These are phyloP conservation scores for Carex kokanica DNA, from an alignment of 176 grass and related monocot genomes.

Conservation along the genomic window DNA sequence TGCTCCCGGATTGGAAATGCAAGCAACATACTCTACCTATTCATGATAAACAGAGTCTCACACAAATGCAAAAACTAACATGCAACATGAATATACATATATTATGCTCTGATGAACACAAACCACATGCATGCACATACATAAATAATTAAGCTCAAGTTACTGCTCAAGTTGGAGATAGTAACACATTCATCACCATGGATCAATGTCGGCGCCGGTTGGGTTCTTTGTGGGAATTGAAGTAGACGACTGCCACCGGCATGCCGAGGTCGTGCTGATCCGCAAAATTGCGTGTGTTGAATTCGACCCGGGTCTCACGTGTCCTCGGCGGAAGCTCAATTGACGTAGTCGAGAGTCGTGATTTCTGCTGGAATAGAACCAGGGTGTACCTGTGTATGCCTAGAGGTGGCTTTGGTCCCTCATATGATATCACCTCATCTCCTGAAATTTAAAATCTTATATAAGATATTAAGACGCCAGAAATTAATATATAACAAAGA, in stretches of 20 bases:
- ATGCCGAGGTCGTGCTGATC: slow-evolving; percentile 53
- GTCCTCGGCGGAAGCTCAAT: neutral
- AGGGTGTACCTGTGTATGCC: slow-evolving; percentile 82
- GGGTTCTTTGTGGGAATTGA: slow-evolving; percentile 82
- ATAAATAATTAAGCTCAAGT: neutral
- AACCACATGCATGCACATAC: neutral
- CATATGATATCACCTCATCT: slow-evolving; percentile 56
- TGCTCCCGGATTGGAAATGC: neutral
- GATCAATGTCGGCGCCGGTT: slow-evolving; percentile 40
- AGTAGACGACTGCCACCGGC: slow-evolving; percentile 73
- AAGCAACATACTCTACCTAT: neutral
- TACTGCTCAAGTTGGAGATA: neutral
- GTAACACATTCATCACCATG: neutral
- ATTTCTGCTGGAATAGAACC: slow-evolving; percentile 76
- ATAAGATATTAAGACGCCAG: neutral
- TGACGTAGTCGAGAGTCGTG: slow-evolving; percentile 4
- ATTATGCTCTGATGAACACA: neutral
- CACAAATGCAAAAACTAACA: slow-evolving; percentile 9
- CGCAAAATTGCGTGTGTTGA: slow-evolving; percentile 66
- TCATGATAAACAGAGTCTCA: neutral
- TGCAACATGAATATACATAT: neutral
- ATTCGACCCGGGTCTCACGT: slow-evolving; percentile 34
- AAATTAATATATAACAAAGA: too few relatives aligned
- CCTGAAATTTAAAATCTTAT: slow-evolving; percentile 35
- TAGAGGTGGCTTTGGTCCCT: slow-evolving; percentile 57